These are phyloP conservation scores for Tetrahymena elliotti DNA, from an alignment of 73 alveolate genomes.

Conservation along the genomic window DNA sequence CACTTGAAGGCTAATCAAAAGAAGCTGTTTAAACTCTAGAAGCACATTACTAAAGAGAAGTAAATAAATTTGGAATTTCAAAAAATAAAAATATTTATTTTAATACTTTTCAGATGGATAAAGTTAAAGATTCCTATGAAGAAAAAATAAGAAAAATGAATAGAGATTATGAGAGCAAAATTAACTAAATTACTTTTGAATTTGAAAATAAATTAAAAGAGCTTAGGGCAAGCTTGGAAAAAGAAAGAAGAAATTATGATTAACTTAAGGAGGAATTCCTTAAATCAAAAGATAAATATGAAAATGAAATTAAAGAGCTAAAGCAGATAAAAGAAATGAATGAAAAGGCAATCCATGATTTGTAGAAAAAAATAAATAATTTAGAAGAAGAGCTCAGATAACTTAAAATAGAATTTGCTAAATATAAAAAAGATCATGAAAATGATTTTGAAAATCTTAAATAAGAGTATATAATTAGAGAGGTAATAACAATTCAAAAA, in stretches of 20 bases:
- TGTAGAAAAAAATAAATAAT: neutral
- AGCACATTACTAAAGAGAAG: neutral
- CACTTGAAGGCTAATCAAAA: neutral
- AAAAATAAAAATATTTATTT: neutral
- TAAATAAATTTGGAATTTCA: neutral
- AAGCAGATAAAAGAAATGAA: neutral
- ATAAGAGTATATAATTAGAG: neutral
- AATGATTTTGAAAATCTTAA: neutral
- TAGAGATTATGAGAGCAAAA: neutral
- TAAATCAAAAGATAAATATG: neutral
- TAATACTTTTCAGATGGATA: neutral
- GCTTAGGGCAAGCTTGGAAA: neutral
- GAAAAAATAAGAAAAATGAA: neutral
- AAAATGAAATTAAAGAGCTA: neutral
- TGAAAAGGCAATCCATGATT: neutral
- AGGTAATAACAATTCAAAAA: neutral
- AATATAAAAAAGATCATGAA: neutral
- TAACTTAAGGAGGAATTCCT: neutral
- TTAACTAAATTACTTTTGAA: neutral
- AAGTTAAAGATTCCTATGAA: neutral
- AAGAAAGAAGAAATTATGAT: neutral
- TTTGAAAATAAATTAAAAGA: neutral
- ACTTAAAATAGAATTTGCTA: neutral
- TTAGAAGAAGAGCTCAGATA: neutral
- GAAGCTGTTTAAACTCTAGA: neutral